A percentile compares a stretch with the other conserved stretches of the same genome.
Evolutionary conservation across 1,139 yeast species (phyloP).

Genomic region (Taphrina confusa): DNA sequence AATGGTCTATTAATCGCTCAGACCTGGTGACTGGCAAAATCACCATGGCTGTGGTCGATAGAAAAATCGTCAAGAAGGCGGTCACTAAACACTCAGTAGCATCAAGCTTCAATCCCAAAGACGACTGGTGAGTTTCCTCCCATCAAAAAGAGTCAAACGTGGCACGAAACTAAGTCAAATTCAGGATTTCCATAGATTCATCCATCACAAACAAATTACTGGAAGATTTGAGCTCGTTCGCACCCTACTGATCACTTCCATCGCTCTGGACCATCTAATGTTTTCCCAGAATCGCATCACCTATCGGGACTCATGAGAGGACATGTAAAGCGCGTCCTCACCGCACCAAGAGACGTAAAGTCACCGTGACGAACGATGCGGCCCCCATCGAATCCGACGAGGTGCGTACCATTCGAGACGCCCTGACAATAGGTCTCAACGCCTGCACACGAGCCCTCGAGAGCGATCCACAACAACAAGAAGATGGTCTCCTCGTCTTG

Average conservation of each 20-base stretch:
- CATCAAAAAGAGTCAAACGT: no score
- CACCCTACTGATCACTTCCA: no score
- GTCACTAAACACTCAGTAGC: not conserved
- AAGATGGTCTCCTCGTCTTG: not conserved
- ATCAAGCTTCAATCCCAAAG: not conserved
- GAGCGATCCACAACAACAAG: not conserved
- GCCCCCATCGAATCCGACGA: not conserved
- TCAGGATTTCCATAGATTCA: not conserved
- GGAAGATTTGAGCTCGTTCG: not conserved
- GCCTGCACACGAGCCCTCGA: constrained; percentile 15
- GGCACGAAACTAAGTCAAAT: no score
- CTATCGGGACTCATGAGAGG: not conserved
- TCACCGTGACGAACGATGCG: not conserved
- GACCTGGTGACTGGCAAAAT: no score
- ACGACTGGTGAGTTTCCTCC: no score
- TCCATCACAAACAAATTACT: not conserved
- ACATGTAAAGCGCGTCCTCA: not conserved
- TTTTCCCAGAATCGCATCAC: no score
- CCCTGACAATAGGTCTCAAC: constrained; percentile 1
- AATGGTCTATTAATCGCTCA: no score
- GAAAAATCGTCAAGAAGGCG: not conserved
- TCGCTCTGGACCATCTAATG: no score
- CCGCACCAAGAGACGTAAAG: constrained; percentile 8
- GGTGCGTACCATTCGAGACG: not conserved
- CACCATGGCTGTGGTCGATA: constrained; percentile 1